Evolutionary conservation across 2,329 filamentous ascomycete species (phyloP).

Genomic region (Nemania sp.): DNA sequence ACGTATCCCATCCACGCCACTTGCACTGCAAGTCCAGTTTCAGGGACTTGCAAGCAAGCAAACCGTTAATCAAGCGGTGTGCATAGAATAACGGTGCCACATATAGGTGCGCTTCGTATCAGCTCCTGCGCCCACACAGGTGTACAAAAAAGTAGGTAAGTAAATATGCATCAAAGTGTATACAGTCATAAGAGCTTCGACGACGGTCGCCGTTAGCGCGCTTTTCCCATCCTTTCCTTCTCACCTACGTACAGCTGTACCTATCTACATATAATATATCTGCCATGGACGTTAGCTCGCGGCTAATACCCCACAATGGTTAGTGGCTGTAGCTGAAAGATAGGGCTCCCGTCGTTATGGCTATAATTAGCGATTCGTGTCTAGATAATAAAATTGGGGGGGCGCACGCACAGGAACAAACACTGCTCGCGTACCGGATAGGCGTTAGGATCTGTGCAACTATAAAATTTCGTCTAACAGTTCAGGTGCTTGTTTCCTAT

Average conservation of each 20-base stretch:
- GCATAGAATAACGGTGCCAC: background rate
- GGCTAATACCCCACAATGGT: conserved; percentile 1
- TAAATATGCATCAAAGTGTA: background rate
- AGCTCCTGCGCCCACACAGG: background rate
- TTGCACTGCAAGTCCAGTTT: background rate
- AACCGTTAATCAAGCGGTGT: conserved; percentile 1
- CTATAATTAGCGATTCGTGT: conserved; percentile 33
- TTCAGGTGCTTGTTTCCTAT: background rate
- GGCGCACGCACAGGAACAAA: background rate
- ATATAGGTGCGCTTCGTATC: background rate
- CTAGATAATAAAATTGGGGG: conserved; percentile 12
- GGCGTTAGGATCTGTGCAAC: conserved; percentile 17
- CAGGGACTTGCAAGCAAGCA: background rate
- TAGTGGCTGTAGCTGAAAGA: conserved; percentile 34
- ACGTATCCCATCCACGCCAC: background rate
- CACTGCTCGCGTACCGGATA: background rate
- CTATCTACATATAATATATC: background rate
- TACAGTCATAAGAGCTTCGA: background rate
- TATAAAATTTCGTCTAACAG: conserved; percentile 18
- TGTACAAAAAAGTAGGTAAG: background rate
- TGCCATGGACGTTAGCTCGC: background rate
- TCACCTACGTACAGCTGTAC: background rate
- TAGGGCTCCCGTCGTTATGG: conserved; percentile 26
- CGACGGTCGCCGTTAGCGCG: background rate
- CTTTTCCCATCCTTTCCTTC: background rate